Evolutionary conservation across 2,329 filamentous ascomycete genomes (phyloP).

Genomic region (Emergomyces orientalis): DNA sequence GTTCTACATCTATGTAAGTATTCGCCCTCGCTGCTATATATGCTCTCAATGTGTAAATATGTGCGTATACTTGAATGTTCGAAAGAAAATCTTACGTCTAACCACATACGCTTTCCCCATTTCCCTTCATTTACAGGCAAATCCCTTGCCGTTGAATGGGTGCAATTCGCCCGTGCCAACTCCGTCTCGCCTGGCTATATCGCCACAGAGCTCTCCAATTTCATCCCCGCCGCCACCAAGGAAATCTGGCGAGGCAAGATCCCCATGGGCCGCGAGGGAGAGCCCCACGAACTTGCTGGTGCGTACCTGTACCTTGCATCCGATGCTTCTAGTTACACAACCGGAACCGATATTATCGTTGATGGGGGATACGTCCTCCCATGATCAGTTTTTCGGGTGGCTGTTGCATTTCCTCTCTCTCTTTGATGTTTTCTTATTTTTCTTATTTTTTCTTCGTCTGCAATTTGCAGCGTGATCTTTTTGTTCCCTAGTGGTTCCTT

Average conservation of each 20-base stretch:
- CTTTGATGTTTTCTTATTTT: neutral
- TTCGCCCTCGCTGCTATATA: constrained; percentile 36
- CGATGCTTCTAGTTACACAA: constrained; percentile 75
- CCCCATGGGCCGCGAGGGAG: constrained; percentile 67
- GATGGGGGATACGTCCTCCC: constrained; percentile 62
- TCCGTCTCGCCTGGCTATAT: constrained; percentile 68
- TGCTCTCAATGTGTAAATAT: too few relatives aligned
- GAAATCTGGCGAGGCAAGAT: constrained; percentile 68
- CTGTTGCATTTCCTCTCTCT: neutral
- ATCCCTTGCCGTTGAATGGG: constrained; percentile 67
- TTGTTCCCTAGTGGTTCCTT: neutral
- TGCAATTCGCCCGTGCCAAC: constrained; percentile 63
- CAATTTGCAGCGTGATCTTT: neutral
- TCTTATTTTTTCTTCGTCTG: neutral
- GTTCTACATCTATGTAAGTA: constrained; percentile 40
- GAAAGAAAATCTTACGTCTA: neutral
- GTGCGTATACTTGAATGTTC: neutral
- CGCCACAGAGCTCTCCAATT: constrained; percentile 60
- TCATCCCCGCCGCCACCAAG: constrained; percentile 57
- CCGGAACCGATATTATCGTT: constrained; percentile 62
- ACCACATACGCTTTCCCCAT: constrained; percentile 31
- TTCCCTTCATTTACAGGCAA: constrained; percentile 48
- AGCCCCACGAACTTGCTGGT: constrained; percentile 67
- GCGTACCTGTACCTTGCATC: constrained; percentile 73
- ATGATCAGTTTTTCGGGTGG: constrained; percentile 20